Percentiles rank a stretch among this genome's conserved stretches.
Conservation (phyloP, 805 yeast species). For the Wickerhamiella galacta region DNA sequence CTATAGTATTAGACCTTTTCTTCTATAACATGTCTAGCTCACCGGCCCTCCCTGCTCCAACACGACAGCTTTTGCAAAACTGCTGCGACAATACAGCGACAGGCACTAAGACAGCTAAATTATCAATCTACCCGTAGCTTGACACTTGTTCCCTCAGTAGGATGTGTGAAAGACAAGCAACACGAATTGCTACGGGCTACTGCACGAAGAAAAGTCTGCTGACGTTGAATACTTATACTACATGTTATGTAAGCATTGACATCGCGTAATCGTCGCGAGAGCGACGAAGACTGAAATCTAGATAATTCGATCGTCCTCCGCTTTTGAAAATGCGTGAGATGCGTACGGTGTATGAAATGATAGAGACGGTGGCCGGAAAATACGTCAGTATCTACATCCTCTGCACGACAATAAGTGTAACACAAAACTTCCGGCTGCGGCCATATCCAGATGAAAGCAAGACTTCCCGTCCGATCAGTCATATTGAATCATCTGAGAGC, state of each 20-base stretch:
- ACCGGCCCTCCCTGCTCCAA: conserved; percentile 17
- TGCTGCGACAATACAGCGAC: conserved; percentile 13
- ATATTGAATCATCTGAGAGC: no score
- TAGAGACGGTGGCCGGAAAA: neutral
- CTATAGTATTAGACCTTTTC: no score
- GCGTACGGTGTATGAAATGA: conserved; percentile 4
- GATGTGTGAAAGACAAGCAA: conserved; percentile 14
- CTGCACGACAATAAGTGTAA: neutral
- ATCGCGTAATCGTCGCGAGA: neutral
- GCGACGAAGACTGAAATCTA: neutral
- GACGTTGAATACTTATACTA: neutral
- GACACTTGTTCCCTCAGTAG: conserved; percentile 17
- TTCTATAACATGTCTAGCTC: conserved; percentile 14
- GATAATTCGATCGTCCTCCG: neutral
- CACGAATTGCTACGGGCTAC: conserved; percentile 17
- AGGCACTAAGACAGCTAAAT: conserved; percentile 19
- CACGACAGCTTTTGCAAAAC: conserved; percentile 9
- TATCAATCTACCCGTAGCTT: conserved; percentile 11
- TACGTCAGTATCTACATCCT: neutral
- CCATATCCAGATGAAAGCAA: no score
- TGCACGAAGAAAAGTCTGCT: conserved; percentile 12
- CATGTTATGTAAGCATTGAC: neutral
- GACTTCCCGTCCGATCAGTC: no score
- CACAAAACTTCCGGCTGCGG: no score
- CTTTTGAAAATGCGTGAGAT: neutral